Conservation (phyloP, 1,139 yeast genomes). For the Nakaseomyces nivariensis region DNA sequence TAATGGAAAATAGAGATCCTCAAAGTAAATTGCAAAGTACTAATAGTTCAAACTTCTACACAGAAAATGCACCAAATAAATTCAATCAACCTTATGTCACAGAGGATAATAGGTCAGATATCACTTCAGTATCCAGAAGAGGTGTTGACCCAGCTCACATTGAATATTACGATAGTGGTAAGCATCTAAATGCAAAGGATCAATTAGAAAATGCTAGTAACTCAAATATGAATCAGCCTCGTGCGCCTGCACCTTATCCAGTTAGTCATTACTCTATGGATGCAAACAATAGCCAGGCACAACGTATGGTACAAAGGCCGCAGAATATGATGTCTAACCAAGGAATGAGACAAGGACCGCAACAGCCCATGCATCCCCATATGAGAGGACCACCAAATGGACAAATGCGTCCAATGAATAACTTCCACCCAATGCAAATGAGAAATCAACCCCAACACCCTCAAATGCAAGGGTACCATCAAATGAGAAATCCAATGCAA, state of each 20-base stretch:
- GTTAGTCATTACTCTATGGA: conserved; percentile 1
- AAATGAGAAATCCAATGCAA: conserved; percentile 1
- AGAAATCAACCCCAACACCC: not conserved
- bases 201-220: not conserved
- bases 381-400: not conserved
- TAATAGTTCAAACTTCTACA: not conserved
- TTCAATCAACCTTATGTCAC: conserved; percentile 3
- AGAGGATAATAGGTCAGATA: conserved; percentile 40
- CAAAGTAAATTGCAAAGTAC: conserved; percentile 8
- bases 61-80: conserved; percentile 7
- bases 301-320: not conserved
- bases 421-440: not conserved
- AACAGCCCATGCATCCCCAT: not conserved
- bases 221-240: not conserved
- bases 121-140: conserved; percentile 73
- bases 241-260: conserved; percentile 3
- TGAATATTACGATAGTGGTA: conserved; percentile 5
- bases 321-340: not conserved
- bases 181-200: not conserved
- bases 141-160: conserved; percentile 57
- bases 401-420: not conserved
- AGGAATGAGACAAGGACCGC: not conserved
- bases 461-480: not conserved
- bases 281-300: not conserved
- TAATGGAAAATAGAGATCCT: conserved; percentile 13